Evolutionary conservation across 345 rosid genomes (phyloP), one percentile per base, ranked within the genome.

Genomic region (Barbarea vulgaris): DNA sequence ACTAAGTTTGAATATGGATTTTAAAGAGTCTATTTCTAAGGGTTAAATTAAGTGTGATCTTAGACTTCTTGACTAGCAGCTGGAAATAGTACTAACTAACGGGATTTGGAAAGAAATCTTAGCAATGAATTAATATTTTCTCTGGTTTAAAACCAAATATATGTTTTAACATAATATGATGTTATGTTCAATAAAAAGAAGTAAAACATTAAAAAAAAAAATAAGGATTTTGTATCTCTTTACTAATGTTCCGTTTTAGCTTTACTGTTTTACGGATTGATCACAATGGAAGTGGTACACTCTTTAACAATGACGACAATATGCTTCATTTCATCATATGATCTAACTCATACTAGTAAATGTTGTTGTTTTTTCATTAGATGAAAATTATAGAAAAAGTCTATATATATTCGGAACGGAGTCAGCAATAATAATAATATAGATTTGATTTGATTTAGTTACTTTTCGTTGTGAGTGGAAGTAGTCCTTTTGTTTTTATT

Each of bases 401-500:
- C n/a, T n/a, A 1, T 54, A 25, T 54, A 28, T 10, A 21, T 21
- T 14, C 28, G 22, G 19, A 25, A 42, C 15, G 51, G 56, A 28
- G 54, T 65, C 15, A 57, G 57, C 46, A 44, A 31, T 4, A 69
- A 31, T 48, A 41, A 56, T 58, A 41, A 42, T 58, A 44, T 56
- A 66, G 70, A 58, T 47, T 48, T 48, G 50, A 59, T 30, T 30
- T 30, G 33, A 59, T 33, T 24, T 71, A 15, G 18, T 48, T 36
- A n/a, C 68, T 60, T 71, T 71, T 71, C 13, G 55, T 57, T 24
- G 60, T 62, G 53, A 48, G 73, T 56, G 64, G 53, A 42, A 47
- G 59, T 4, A 51, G 14, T 4, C 44, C 56, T 21, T 9, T 7
- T 10, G 36, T 11, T n/a, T 36, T 11, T 14, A 41, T 25, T 15